Conservation (phyloP, 2,329 filamentous ascomycete species). For the Mycogone perniciosa region DNA sequence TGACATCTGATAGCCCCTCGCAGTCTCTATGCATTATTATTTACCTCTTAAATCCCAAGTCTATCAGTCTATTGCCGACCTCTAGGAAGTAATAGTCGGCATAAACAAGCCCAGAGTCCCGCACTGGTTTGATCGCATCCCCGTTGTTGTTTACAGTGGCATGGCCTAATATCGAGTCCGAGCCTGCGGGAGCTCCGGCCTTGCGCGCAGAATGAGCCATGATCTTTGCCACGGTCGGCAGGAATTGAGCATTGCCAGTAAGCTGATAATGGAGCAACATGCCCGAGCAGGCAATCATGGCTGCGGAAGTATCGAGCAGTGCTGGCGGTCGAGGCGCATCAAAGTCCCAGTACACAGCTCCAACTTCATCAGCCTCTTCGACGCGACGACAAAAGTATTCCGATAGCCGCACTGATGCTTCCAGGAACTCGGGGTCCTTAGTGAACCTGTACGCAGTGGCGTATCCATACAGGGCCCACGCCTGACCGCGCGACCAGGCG, state of each 20-base stretch:
- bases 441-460: slow-evolving; percentile 11
- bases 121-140: slow-evolving; percentile 3
- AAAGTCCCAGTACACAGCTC: slow-evolving; percentile 14
- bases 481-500: slow-evolving; percentile 13
- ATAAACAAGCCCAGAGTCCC: slow-evolving; percentile 12
- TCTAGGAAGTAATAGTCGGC: slow-evolving; percentile 15
- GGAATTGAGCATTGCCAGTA: slow-evolving; percentile 7
- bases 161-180: slow-evolving; percentile 11
- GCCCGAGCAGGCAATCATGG: slow-evolving; percentile 12
- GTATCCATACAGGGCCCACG: slow-evolving; percentile 13
- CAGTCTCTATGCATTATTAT: too few relatives aligned
- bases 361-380: background rate
- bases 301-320: slow-evolving; percentile 10
- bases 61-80: slow-evolving; percentile 12
- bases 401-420: slow-evolving; percentile 1
- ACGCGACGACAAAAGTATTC: slow-evolving; percentile 11
- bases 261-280: slow-evolving; percentile 10
- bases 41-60: slow-evolving; percentile 6
- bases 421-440: slow-evolving; percentile 9
- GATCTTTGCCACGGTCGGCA: slow-evolving; percentile 11
- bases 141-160: slow-evolving; percentile 13
- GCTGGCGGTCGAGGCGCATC: slow-evolving; percentile 16
- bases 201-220: slow-evolving; percentile 5
- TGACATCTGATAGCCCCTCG: too few relatives aligned
- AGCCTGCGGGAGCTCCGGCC: background rate